phyloP scores from a whole-genome alignment of 108 stramenopile species.

The Cyclotella kingstonii region DNA sequence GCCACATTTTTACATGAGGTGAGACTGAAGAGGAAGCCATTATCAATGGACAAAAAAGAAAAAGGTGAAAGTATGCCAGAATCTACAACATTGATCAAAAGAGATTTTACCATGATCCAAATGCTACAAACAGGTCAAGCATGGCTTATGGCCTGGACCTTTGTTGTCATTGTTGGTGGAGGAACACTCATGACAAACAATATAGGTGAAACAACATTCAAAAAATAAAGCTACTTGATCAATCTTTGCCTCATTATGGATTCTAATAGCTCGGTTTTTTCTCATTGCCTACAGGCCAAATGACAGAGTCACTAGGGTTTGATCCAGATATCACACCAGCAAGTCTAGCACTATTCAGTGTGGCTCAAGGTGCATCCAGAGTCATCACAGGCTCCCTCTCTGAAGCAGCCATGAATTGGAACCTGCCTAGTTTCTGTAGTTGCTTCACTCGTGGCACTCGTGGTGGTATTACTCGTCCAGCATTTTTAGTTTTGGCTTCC shows the following conservation, averaged over 20 bases:
- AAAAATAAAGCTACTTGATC: not conserved
- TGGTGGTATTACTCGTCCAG: slow-evolving; percentile 66
- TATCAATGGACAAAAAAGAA: slow-evolving; percentile 1
- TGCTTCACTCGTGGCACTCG: slow-evolving; percentile 40
- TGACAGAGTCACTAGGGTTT: slow-evolving; percentile 79
- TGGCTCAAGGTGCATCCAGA: slow-evolving; percentile 72
- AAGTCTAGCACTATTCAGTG: slow-evolving; percentile 74
- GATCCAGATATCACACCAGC: slow-evolving; percentile 54
- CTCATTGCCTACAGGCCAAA: slow-evolving; percentile 40
- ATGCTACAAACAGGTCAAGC: slow-evolving; percentile 71
- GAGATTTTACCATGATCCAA: slow-evolving; percentile 57
- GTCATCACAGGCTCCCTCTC: slow-evolving; percentile 69
- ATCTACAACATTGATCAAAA: not conserved
- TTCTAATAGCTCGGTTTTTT: not conserved
- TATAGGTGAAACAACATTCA: slow-evolving; percentile 38
- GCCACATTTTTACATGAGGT: slow-evolving; percentile 25
- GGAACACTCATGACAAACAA: slow-evolving; percentile 86
- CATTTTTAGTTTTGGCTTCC: slow-evolving; percentile 70
- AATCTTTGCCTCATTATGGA: not conserved
- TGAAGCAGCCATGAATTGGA: slow-evolving; percentile 59
- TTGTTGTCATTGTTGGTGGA: slow-evolving; percentile 67
- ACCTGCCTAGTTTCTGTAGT: slow-evolving; percentile 42
- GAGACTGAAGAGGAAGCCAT: not conserved
- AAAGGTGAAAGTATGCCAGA: slow-evolving; percentile 23
- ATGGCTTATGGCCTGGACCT: slow-evolving; percentile 80